Conservation (phyloP, 2,329 filamentous ascomycete species). For the Ophidiomyces ophidiicola region DNA sequence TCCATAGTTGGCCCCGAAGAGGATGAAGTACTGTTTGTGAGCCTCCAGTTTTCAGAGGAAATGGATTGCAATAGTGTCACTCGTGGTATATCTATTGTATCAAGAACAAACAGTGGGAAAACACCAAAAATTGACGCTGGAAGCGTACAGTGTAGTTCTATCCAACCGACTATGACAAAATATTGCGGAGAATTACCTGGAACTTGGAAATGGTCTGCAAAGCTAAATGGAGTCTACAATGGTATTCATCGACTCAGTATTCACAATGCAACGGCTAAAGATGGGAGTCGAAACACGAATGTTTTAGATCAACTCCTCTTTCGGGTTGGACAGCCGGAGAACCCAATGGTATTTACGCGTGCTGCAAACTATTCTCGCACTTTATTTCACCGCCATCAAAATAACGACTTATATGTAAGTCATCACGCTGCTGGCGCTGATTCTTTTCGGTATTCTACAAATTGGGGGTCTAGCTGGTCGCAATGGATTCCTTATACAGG, state of each 20-base stretch:
- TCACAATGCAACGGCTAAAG: slow-evolving; percentile 39
- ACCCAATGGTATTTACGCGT: slow-evolving; percentile 45
- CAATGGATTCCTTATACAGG: slow-evolving; percentile 47
- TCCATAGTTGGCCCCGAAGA: slow-evolving; percentile 35
- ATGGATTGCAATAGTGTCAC: slow-evolving; percentile 50
- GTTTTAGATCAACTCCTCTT: slow-evolving; percentile 51
- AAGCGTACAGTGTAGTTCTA: slow-evolving; percentile 36
- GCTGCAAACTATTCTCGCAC: slow-evolving; percentile 42
- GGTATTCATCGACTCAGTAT: slow-evolving; percentile 49
- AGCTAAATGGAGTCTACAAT: slow-evolving; percentile 45
- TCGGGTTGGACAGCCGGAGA: slow-evolving; percentile 42
- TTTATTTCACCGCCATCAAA: slow-evolving; percentile 33
- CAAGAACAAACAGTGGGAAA: slow-evolving; percentile 39
- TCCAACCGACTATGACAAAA: slow-evolving; percentile 24
- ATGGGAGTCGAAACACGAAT: slow-evolving; percentile 29
- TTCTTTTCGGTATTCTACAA: slow-evolving; percentile 50
- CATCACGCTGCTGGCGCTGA: slow-evolving; percentile 51
- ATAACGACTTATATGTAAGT: slow-evolving; percentile 39
- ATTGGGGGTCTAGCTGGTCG: slow-evolving; percentile 49
- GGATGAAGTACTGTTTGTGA: slow-evolving; percentile 38
- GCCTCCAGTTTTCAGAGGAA: slow-evolving; percentile 46
- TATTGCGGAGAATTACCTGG: slow-evolving; percentile 44
- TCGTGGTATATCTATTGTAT: slow-evolving; percentile 40
- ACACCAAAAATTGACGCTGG: slow-evolving; percentile 34
- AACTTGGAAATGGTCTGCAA: slow-evolving; percentile 43